Evolutionary conservation across 2,329 filamentous ascomycete species (phyloP), one percentile per base, ranked within the genome.

Genomic region (Cladosporium sp.): DNA sequence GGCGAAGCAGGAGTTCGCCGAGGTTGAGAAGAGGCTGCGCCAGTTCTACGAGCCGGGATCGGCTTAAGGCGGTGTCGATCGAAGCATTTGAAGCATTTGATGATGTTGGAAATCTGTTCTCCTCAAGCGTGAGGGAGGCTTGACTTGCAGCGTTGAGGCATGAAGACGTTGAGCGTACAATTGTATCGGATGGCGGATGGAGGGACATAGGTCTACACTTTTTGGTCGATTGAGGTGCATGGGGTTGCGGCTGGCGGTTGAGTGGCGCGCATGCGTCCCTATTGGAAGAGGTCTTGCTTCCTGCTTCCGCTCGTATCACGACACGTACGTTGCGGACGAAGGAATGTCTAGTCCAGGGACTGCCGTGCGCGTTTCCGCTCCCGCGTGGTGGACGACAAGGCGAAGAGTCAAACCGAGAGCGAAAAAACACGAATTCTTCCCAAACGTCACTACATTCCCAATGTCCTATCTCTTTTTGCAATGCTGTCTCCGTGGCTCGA

Each of bases 1-100:
- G 55, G 90, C 92, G 67, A 93, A 93, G 82, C 78, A 82, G 67
- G 93, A 96, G 74, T 97, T 93, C 78, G 77, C 82, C 56, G 89
- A 91, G 63, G 90, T 90, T 60, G 88, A 93, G 78, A 83, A 80
- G 69, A 83, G 87, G 66, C 85, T 99, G 74, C 85, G 82, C 76
- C 80, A 84, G 70, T 96, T 92, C 78, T 97, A 90, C 55, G 61
- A 63, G 61, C 61, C 55, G 21, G 49, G 49, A 7, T 55, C 77
- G 80, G 83, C 67, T 84, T 86, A 68, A 73, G 78, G 52, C 12
- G 49, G 26, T 37, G 16, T 1, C 6, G 40, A 29, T 29, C n/a
- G 37, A n/a, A 44, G 37, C 33, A 16, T 33, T 31, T 53, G 50
- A 14, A 35, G n/a, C 35, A 26, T 26, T 26, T 26, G 16, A 21